A percentile compares a stretch with the other conserved stretches of the same genome.
These are phyloP conservation scores for Mycocentrospora acerina DNA, from an alignment of 2,329 filamentous ascomycete genomes.

Conservation along the genomic window DNA sequence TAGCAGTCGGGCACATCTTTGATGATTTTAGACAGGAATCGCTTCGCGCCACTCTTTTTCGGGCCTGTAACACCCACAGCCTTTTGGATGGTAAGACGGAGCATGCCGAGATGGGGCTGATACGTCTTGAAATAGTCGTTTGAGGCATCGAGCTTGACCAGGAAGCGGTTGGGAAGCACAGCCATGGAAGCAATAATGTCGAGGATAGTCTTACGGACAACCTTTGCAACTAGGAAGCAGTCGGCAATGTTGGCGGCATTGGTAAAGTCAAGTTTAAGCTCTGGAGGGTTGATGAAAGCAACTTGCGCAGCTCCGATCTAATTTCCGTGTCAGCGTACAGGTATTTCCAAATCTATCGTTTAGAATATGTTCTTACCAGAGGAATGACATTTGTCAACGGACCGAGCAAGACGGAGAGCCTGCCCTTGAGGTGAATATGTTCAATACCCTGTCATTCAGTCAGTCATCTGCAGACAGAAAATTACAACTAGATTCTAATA, in stretches of 20 bases:
- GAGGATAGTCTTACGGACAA: constrained; percentile 50
- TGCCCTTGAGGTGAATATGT: constrained; percentile 47
- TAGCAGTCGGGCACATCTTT: constrained; percentile 53
- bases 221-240: constrained; percentile 44
- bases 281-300: constrained; percentile 52
- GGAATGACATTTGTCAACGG: constrained; percentile 51
- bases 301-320: constrained; percentile 53
- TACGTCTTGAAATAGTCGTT: constrained; percentile 54
- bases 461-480: not conserved
- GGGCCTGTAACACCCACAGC: constrained; percentile 43
- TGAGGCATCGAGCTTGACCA: constrained; percentile 50
- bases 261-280: constrained; percentile 51
- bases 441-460: constrained; percentile 46
- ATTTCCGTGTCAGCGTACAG: constrained; percentile 6
- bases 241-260: constrained; percentile 51
- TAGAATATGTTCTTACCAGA: constrained; percentile 37
- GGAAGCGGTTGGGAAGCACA: constrained; percentile 53
- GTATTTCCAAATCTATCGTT: not conserved
- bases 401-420: constrained; percentile 48
- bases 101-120: constrained; percentile 46
- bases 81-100: constrained; percentile 49
- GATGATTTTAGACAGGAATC: constrained; percentile 47
- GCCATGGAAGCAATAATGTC: constrained; percentile 49
- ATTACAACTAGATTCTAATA: not conserved
- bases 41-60: constrained; percentile 43